Evolutionary conservation across 2,329 filamentous ascomycete species (phyloP).

Genomic region (Epichloe aotearoae): DNA sequence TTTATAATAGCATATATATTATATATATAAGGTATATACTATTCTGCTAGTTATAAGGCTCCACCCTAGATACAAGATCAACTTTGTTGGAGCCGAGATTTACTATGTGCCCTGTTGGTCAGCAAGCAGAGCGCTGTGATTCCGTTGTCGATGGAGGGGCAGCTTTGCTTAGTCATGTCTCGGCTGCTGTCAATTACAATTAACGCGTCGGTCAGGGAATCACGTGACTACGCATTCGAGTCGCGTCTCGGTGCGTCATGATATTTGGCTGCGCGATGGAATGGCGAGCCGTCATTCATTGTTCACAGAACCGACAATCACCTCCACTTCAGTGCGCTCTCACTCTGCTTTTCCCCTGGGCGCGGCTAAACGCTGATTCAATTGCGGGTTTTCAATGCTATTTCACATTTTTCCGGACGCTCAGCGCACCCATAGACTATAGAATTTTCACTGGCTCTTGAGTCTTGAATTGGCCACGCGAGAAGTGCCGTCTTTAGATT

Average conservation of each 20-base stretch:
- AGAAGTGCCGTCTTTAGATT: not conserved
- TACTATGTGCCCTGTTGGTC: too few species aligned
- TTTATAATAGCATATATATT: too few species aligned
- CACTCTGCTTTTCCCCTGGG: not conserved
- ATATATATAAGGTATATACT: too few species aligned
- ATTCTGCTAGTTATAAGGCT: too few species aligned
- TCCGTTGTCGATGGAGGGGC: not conserved
- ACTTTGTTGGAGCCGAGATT: too few species aligned
- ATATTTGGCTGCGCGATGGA: slow-evolving; percentile 8
- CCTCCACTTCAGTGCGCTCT: not conserved
- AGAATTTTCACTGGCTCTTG: not conserved
- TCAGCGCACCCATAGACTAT: not conserved
- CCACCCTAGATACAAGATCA: too few species aligned
- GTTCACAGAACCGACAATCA: not conserved
- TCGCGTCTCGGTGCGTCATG: slow-evolving; percentile 21
- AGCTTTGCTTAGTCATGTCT: slow-evolving; percentile 2
- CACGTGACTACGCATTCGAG: slow-evolving; percentile 21
- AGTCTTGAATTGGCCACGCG: not conserved
- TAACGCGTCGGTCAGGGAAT: slow-evolving; percentile 4
- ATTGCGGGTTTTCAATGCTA: not conserved
- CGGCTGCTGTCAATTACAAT: not conserved
- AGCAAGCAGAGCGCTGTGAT: not conserved
- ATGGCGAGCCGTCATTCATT: not conserved
- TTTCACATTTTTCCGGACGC: not conserved
- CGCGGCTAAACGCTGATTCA: not conserved